Evolutionary conservation across 2,329 filamentous ascomycete species (phyloP).

Genomic region (Pseudocercospora vitis): DNA sequence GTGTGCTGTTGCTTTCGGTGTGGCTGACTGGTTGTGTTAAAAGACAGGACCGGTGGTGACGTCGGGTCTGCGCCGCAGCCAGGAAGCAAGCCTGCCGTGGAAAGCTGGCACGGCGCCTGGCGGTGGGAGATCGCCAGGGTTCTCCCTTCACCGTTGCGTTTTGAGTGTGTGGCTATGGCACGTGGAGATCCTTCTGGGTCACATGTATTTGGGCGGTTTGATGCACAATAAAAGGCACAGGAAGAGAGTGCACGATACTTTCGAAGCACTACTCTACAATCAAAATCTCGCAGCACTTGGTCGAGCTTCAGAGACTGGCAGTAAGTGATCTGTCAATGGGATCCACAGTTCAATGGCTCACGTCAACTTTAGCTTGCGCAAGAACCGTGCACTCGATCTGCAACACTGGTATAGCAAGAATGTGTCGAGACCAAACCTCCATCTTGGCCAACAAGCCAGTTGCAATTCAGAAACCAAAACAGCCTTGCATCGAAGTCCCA

Average conservation of each 20-base stretch:
- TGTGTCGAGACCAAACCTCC: background rate
- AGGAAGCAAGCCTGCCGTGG: background rate
- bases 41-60: conserved; percentile 1
- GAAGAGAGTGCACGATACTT: no score
- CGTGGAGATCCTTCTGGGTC: no score
- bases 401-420: background rate
- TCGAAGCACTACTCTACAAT: no score
- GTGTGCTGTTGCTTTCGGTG: no score
- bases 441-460: conserved; percentile 21
- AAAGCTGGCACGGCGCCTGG: background rate
- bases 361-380: background rate
- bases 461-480: conserved; percentile 24
- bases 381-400: background rate
- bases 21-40: no score
- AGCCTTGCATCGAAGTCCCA: conserved; percentile 29
- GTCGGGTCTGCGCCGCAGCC: background rate
- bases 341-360: background rate
- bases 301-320: no score
- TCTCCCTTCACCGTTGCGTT: no score
- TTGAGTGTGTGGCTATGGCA: background rate
- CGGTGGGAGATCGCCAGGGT: background rate
- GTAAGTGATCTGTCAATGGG: no score
- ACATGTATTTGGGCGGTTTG: no score
- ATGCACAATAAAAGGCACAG: background rate
- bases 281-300: no score